These are phyloP conservation scores for Puccinia horiana DNA, from an alignment of 1,284 basidiomycete species.

Conservation along the genomic window DNA sequence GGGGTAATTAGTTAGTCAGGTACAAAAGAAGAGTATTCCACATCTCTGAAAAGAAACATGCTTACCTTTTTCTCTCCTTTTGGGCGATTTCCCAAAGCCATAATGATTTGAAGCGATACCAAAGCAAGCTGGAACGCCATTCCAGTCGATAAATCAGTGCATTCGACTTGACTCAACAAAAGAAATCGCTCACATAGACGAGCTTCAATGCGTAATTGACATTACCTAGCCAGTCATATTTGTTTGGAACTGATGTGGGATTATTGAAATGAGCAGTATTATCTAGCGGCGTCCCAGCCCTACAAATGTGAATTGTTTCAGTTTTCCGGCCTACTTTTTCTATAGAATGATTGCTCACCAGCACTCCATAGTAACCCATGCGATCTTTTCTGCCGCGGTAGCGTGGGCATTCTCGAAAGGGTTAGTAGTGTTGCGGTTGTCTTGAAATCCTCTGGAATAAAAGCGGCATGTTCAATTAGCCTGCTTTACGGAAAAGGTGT, in stretches of 20 bases:
- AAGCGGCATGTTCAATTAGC: background rate
- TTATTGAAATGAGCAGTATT: constrained; percentile 40
- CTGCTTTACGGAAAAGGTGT: background rate
- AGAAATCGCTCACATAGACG: constrained; percentile 67
- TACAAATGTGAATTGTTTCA: constrained; percentile 48
- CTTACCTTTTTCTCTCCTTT: constrained; percentile 87
- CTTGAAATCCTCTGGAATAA: constrained; percentile 11
- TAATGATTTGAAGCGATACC: constrained; percentile 66
- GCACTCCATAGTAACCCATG: constrained; percentile 39
- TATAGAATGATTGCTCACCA: constrained; percentile 20
- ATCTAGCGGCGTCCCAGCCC: constrained; percentile 47
- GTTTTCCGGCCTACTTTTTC: background rate
- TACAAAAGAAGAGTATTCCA: constrained; percentile 59
- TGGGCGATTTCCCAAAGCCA: constrained; percentile 86
- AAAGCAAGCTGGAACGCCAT: constrained; percentile 29
- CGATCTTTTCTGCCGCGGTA: constrained; percentile 7
- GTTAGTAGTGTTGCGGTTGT: constrained; percentile 27
- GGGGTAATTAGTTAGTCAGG: constrained; percentile 52
- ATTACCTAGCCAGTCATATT: constrained; percentile 65
- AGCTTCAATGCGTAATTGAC: constrained; percentile 79
- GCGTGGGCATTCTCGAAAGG: background rate
- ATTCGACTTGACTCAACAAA: too few species aligned
- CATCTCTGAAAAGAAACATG: constrained; percentile 68
- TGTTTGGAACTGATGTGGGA: constrained; percentile 8
- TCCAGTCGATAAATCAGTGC: background rate